phyloP scores from a whole-genome alignment of 2,329 filamentous ascomycete species.

The Cladophialophora exuberans region DNA sequence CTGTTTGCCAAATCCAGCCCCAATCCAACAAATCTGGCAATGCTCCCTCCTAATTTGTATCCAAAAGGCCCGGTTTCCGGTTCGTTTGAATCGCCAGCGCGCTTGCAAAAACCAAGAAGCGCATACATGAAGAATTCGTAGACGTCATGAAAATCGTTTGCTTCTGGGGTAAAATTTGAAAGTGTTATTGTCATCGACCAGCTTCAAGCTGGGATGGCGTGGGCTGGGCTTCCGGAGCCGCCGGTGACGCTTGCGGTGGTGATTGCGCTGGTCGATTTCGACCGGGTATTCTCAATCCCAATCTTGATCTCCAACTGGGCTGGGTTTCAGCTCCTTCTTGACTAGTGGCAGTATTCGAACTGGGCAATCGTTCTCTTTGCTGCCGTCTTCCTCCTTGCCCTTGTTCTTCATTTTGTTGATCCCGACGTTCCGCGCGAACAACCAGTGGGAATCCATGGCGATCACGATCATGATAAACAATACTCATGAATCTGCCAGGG shows the following conservation, averaged over 20 bases:
- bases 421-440: constrained; percentile 28
- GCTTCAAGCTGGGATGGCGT: constrained; percentile 31
- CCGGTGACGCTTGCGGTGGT: constrained; percentile 3
- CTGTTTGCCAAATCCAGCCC: no score
- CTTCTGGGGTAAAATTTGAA: constrained; percentile 16
- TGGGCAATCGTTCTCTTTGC: constrained; percentile 5
- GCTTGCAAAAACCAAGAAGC: not conserved
- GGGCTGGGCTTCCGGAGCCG: constrained; percentile 18
- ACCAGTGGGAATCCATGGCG: constrained; percentile 32
- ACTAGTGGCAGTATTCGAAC: constrained; percentile 1
- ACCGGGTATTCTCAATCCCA: constrained; percentile 18
- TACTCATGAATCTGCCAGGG: constrained; percentile 41
- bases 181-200: constrained; percentile 20
- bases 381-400: constrained; percentile 8
- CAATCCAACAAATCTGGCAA: no score
- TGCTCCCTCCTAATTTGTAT: no score
- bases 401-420: constrained; percentile 15
- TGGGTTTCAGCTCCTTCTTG: constrained; percentile 1
- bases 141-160: no score
- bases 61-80: no score
- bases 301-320: constrained; percentile 15
- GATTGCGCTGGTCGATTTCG: constrained; percentile 10
- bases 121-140: constrained; percentile 20
- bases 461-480: constrained; percentile 35
- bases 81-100: no score